phyloP scores from a whole-genome alignment of 2,329 filamentous ascomycete genomes.

The Pyricularia pennisetigena region DNA sequence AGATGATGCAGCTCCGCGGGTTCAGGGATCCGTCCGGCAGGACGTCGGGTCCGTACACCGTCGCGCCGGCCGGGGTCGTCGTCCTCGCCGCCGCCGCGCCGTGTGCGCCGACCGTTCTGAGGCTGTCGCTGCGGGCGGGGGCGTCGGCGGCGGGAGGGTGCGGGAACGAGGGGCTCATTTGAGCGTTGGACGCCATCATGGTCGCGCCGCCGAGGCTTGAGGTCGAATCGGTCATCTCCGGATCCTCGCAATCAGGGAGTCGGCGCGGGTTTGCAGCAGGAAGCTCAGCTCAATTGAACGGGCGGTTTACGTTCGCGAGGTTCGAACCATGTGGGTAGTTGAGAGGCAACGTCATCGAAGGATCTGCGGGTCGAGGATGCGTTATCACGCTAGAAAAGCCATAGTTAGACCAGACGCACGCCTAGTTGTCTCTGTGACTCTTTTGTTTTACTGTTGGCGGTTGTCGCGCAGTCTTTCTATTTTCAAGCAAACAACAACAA shows the following conservation, averaged over 20 bases:
- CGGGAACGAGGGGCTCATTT: not conserved
- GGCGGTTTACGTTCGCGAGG: not conserved
- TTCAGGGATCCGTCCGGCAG: slow-evolving; percentile 14
- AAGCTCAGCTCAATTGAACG: not conserved
- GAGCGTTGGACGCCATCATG: not conserved
- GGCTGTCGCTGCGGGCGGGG: not conserved
- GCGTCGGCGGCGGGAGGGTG: not conserved
- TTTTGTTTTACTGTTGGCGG: not conserved
- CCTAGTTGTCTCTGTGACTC: not conserved
- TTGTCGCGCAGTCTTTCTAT: not conserved
- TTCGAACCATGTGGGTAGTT: not conserved
- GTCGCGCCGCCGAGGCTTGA: not conserved
- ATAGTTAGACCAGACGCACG: not conserved
- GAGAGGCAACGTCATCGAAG: not conserved
- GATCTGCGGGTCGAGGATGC: not conserved
- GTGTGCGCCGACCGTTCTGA: not conserved
- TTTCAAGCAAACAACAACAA: too few species aligned
- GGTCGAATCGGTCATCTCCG: not conserved
- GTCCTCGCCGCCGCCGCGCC: slow-evolving; percentile 5
- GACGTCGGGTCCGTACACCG: slow-evolving; percentile 16
- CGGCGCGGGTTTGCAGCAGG: not conserved
- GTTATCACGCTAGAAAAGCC: not conserved
- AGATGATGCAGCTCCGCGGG: slow-evolving; percentile 14
- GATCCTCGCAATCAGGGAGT: not conserved
- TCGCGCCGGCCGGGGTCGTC: slow-evolving; percentile 16